These are phyloP conservation scores for Penicillium taxi DNA, from an alignment of 495 filamentous ascomycete species.

Conservation along the genomic window DNA sequence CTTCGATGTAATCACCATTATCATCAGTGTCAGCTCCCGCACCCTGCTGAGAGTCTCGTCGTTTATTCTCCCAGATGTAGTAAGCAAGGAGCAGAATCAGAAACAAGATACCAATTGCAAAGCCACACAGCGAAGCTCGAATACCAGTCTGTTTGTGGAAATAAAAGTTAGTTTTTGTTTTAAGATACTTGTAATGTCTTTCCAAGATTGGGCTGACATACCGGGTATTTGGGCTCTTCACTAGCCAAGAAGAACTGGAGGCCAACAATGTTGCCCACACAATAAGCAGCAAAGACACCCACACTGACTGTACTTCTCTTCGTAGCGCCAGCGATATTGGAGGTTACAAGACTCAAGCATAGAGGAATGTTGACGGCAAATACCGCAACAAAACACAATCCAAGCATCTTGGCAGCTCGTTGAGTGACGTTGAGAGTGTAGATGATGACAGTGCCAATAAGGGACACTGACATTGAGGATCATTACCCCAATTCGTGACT, in stretches of 20 bases:
- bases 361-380: conserved; percentile 41
- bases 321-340: conserved; percentile 23
- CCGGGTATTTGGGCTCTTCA: conserved; percentile 4
- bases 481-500: conserved; percentile 13
- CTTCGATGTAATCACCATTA: not conserved
- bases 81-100: conserved; percentile 1
- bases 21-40: not conserved
- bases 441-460: conserved; percentile 8
- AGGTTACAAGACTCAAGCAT: conserved; percentile 7
- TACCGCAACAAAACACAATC: conserved; percentile 41
- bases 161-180: too few species aligned
- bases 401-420: conserved; percentile 32
- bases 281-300: conserved; percentile 5
- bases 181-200: not conserved
- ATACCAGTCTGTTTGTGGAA: conserved; percentile 3
- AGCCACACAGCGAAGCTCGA: conserved; percentile 5
- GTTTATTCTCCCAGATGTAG: conserved; percentile 6
- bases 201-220: not conserved
- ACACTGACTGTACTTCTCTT: conserved; percentile 7
- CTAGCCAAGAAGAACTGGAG: conserved; percentile 8
- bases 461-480: conserved; percentile 4
- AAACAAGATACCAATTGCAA: conserved; percentile 5
- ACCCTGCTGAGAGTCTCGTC: conserved; percentile 1
- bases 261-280: conserved; percentile 7
- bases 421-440: conserved; percentile 24